Conservation (phyloP, 331 rosid species). For the Rosa hybrid region DNA sequence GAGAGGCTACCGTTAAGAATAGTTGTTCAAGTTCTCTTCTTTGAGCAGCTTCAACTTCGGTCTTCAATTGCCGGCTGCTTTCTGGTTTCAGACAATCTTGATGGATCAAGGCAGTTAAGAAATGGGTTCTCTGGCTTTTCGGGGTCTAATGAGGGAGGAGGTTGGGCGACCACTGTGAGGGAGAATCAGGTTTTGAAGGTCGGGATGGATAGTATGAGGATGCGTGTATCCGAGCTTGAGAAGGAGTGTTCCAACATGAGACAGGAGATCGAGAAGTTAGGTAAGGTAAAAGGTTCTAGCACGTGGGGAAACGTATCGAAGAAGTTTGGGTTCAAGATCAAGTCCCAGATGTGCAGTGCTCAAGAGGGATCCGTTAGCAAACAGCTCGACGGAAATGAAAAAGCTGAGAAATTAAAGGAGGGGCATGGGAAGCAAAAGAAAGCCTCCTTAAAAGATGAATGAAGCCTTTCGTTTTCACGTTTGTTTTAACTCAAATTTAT, state of each 20-base stretch:
- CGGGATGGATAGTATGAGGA: conserved; percentile 97
- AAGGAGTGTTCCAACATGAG: conserved; percentile 96
- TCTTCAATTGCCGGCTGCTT: conserved; percentile 95
- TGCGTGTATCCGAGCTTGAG: conserved; percentile 97
- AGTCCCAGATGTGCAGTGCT: conserved; percentile 99
- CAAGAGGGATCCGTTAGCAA: conserved; percentile 90
- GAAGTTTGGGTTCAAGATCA: conserved; percentile 83
- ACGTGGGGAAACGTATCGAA: conserved; percentile 84
- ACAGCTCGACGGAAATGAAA: conserved; percentile 53
- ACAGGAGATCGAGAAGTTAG: conserved; percentile 92
- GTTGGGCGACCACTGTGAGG: conserved; percentile 92
- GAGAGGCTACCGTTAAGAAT: conserved; percentile 93
- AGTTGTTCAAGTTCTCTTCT: conserved; percentile 93
- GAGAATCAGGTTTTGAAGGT: conserved; percentile 97
- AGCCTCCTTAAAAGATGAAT: conserved; percentile 50
- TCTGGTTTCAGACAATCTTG: conserved; percentile 89
- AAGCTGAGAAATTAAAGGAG: conserved; percentile 75
- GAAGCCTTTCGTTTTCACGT: conserved; percentile 26
- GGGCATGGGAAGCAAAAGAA: conserved; percentile 71
- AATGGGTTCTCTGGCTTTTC: conserved; percentile 68
- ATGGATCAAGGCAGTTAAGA: conserved; percentile 84
- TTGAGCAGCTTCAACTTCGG: conserved; percentile 99
- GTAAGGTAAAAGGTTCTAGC: conserved; percentile 55
- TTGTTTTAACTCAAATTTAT: not conserved
- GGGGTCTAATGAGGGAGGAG: conserved; percentile 81